Conservation (phyloP, 2,329 filamentous ascomycete species). For the Trichoderma pleuroti region DNA sequence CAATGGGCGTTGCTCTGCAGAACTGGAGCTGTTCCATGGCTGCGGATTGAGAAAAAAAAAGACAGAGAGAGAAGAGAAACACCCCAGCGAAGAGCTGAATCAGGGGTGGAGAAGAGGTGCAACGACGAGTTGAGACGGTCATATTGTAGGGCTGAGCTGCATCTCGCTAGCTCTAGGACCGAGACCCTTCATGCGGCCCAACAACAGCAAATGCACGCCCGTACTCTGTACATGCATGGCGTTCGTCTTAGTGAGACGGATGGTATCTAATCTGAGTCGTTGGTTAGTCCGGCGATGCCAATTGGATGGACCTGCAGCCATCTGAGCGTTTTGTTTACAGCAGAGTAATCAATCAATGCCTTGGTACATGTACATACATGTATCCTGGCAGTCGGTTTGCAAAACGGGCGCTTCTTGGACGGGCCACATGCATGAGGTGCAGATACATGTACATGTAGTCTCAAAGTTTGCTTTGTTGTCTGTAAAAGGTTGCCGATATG, state of each 20-base stretch:
- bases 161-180: not conserved
- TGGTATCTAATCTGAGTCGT: not conserved
- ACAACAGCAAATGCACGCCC: not conserved
- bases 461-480: not conserved
- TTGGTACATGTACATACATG: too few species aligned
- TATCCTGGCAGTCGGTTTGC: not conserved
- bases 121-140: not conserved
- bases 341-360: not conserved
- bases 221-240: too few species aligned
- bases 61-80: too few species aligned
- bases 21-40: not conserved
- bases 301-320: not conserved
- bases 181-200: constrained; percentile 4
- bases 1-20: not conserved
- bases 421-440: not conserved
- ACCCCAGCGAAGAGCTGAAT: constrained; percentile 2
- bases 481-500: not conserved
- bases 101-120: not conserved
- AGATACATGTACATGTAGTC: too few species aligned
- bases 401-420: not conserved
- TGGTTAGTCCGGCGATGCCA: not conserved
- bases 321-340: not conserved
- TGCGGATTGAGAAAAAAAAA: not conserved
- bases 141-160: constrained; percentile 15
- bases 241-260: not conserved